Evolutionary conservation across 805 yeast genomes (phyloP), one percentile per base, ranked within the genome.

Genomic region (Jamesozyma hellenica): DNA sequence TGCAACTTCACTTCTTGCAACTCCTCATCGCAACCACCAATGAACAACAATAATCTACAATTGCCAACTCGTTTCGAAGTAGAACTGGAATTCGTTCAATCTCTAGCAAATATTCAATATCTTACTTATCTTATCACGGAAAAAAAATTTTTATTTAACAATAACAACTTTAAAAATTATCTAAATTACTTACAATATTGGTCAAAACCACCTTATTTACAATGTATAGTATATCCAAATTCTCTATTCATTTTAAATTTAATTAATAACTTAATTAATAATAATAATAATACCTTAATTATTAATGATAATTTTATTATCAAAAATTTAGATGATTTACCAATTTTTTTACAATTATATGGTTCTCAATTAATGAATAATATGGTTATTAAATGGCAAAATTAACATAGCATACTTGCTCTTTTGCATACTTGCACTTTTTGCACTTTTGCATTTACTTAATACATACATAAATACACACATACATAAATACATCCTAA

Each of bases 81-180:
- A 9, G 64, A 60, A 44, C 41, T 60, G 21, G 65, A 83, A 74
- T 90, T 90, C 62, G 94, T 90, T 3, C 97, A 90, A 62, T 80
- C 95, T 13, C 68, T 90, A 27, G 85, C 95, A 2, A 92, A 90
- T 59, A 77, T 90, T 34, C 95, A 82, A 58, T 90, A 88, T 55
- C 70, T 90, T 41, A 79, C 85, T 47, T 87, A 77, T 52, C 67
- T 90, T 19, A 45, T 56, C 17, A 95, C 96, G 2, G 96, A 88
- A 60, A 82, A 79, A 49, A 78, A 78, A 53, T 28, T 33, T 11
- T 66, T 88, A 11, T 79, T 81, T 50, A 80, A 82, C 51, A 77
- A 72, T 23, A 56, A 56, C 2, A 71, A 72, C 38, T 88, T 90
- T 50, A 65, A 86, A 26, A 74, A 76, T 43, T 90, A 90, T 55